These are phyloP conservation scores for Melampsora larici-populina DNA, from an alignment of 1,284 basidiomycete genomes.

Conservation along the genomic window DNA sequence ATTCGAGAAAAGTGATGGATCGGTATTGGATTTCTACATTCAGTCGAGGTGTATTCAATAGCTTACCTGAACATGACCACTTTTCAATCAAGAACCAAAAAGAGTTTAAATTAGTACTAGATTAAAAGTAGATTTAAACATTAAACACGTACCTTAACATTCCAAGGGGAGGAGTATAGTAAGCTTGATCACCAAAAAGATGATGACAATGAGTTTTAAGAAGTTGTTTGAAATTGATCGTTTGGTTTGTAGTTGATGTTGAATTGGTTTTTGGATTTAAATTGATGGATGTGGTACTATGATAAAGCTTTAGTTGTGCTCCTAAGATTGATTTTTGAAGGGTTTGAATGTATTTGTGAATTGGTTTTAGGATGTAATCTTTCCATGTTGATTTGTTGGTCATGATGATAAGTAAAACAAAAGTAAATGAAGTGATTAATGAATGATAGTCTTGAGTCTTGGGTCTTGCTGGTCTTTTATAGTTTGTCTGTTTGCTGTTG, in stretches of 20 bases:
- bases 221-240: not conserved
- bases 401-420: too few relatives aligned
- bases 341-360: not conserved
- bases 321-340: not conserved
- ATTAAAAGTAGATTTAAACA: not conserved
- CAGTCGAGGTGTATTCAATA: too few relatives aligned
- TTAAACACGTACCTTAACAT: not conserved
- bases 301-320: not conserved
- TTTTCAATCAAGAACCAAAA: not conserved
- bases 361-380: not conserved
- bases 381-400: too few relatives aligned
- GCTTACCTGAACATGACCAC: conserved; percentile 1
- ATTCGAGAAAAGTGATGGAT: too few relatives aligned
- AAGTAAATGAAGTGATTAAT: too few relatives aligned
- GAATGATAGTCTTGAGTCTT: too few relatives aligned
- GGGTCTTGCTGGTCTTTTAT: too few relatives aligned
- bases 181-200: not conserved
- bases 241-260: not conserved
- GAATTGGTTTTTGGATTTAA: not conserved
- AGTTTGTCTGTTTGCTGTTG: too few relatives aligned
- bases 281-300: not conserved
- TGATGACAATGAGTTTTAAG: not conserved
- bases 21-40: too few relatives aligned
- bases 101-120: not conserved
- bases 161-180: not conserved